phyloP scores from a whole-genome alignment of 805 yeast genomes.

The Ogataea nakhonphanomensis region DNA sequence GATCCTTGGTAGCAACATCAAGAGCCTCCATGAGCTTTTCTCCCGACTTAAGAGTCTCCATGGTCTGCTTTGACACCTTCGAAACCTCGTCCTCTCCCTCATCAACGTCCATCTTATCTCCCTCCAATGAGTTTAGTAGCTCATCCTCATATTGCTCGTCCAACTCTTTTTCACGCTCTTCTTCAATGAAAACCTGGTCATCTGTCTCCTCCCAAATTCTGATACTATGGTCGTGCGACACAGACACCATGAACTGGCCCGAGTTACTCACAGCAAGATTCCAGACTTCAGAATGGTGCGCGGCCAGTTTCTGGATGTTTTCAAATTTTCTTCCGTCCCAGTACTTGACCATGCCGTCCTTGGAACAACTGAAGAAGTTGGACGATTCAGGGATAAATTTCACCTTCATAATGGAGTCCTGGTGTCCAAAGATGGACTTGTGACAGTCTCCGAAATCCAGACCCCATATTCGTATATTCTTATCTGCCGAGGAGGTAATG shows the following conservation, averaged over 20 bases:
- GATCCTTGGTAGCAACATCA: conserved; percentile 73
- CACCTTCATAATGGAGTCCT: conserved; percentile 90
- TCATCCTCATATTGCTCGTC: conserved; percentile 89
- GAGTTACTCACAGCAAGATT: conserved; percentile 70
- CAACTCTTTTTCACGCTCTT: conserved; percentile 92
- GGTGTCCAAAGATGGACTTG: conserved; percentile 93
- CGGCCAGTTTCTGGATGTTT: conserved; percentile 80
- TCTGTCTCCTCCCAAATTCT: conserved; percentile 93
- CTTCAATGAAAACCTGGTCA: conserved; percentile 95
- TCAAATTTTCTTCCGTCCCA: conserved; percentile 99
- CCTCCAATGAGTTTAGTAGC: conserved; percentile 68
- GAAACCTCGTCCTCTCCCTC: conserved; percentile 52
- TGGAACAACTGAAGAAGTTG: conserved; percentile 84
- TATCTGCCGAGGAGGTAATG: conserved; percentile 94
- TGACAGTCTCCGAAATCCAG: conserved; percentile 99
- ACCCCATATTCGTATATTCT: conserved; percentile 98
- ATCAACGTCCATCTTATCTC: conserved; percentile 31
- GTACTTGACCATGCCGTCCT: conserved; percentile 85
- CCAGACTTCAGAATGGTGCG: conserved; percentile 95
- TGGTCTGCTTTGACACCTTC: conserved; percentile 74
- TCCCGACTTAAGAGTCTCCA: conserved; percentile 91
- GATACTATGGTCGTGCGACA: conserved; percentile 90
- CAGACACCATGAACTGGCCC: conserved; percentile 71
- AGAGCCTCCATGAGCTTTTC: conserved; percentile 90
- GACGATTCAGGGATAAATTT: conserved; percentile 81